These are phyloP conservation scores for Penicillium parvum DNA, from an alignment of 495 filamentous ascomycete genomes.

Conservation along the genomic window DNA sequence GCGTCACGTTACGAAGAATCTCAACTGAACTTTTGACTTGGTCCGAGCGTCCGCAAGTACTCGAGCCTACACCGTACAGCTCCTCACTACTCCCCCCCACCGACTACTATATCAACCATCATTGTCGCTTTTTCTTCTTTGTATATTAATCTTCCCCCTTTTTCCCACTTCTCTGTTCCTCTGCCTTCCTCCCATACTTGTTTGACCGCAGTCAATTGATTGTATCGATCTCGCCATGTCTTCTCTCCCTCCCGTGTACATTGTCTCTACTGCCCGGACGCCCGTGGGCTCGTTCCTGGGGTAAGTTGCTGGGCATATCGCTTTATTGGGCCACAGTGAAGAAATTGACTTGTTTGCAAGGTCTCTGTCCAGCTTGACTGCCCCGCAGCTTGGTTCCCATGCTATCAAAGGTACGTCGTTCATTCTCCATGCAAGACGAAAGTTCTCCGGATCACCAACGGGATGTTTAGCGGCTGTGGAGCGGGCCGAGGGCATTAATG, in stretches of 20 bases:
- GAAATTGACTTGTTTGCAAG: slow-evolving; percentile 36
- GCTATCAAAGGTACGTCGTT: slow-evolving; percentile 74
- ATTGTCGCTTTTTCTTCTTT: slow-evolving; percentile 9
- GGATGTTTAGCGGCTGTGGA: slow-evolving; percentile 68
- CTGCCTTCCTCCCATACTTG: background rate
- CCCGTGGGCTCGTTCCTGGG: slow-evolving; percentile 91
- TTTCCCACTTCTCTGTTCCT: slow-evolving; percentile 5
- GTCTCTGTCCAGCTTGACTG: slow-evolving; percentile 78
- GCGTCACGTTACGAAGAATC: too few species aligned
- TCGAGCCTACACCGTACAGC: slow-evolving; percentile 33
- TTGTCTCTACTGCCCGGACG: slow-evolving; percentile 86
- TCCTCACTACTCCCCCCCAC: slow-evolving; percentile 27
- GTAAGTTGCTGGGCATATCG: slow-evolving; percentile 41
- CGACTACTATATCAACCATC: slow-evolving; percentile 13
- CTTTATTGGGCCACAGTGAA: slow-evolving; percentile 18
- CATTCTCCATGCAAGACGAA: background rate
- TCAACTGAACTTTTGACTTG: slow-evolving; percentile 10
- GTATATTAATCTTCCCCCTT: slow-evolving; percentile 7
- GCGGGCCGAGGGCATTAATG: slow-evolving; percentile 77
- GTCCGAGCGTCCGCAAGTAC: slow-evolving; percentile 24
- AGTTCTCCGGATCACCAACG: slow-evolving; percentile 13
- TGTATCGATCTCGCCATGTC: slow-evolving; percentile 30
- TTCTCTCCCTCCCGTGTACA: slow-evolving; percentile 80
- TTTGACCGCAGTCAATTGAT: background rate
- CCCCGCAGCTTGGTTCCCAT: slow-evolving; percentile 81